phyloP scores from a whole-genome alignment of 495 filamentous ascomycete species.

The Penicillium canariense region DNA sequence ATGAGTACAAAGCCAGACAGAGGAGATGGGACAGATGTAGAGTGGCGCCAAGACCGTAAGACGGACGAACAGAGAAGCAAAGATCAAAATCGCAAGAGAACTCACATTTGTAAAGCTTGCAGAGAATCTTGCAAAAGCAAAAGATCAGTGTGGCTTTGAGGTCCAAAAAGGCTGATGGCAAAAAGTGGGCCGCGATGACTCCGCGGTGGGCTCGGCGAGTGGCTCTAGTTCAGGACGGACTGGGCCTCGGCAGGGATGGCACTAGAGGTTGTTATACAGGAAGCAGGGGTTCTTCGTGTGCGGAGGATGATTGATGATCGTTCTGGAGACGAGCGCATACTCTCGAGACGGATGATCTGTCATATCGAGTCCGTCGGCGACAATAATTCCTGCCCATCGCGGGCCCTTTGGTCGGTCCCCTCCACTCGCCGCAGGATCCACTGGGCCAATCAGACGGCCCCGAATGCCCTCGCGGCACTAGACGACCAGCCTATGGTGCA shows the following conservation, averaged over 20 bases:
- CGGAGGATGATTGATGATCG: too few species aligned
- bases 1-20: neutral
- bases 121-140: neutral
- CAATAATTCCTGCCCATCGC: neutral
- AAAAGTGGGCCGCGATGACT: slow-evolving; percentile 10
- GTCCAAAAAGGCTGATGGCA: slow-evolving; percentile 2
- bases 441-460: neutral
- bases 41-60: neutral
- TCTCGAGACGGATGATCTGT: neutral
- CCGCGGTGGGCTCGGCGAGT: neutral
- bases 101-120: neutral
- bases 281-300: too few species aligned
- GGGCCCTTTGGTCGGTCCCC: neutral
- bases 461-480: neutral
- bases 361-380: neutral
- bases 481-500: neutral
- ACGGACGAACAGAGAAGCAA: neutral
- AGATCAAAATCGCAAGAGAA: neutral
- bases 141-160: neutral
- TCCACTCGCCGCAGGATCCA: neutral
- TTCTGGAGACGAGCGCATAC: too few species aligned
- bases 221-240: neutral
- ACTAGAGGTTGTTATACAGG: too few species aligned
- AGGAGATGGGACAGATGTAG: neutral
- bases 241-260: too few species aligned